phyloP scores from a whole-genome alignment of 768 basidiomycete genomes.

The Termitomyces sp. region DNA sequence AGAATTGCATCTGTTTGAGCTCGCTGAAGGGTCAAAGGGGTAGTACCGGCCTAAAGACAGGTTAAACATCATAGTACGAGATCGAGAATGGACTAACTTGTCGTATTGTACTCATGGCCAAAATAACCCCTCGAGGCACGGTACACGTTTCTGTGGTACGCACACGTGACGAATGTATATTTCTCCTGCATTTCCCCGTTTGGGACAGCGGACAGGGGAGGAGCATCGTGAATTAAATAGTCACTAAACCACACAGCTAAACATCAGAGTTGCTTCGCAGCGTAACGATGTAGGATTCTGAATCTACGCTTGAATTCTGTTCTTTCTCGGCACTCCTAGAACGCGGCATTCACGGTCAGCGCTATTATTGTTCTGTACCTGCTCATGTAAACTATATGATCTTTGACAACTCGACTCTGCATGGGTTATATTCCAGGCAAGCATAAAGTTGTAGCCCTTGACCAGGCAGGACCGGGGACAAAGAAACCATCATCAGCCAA shows the following conservation, averaged over 20 bases:
- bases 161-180: constrained; percentile 13
- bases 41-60: constrained; percentile 19
- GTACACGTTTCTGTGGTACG: constrained; percentile 6
- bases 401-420: not conserved
- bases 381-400: not conserved
- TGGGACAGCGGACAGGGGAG: not conserved
- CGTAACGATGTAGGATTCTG: not conserved
- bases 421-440: constrained; percentile 44
- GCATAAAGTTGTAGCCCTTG: constrained; percentile 13
- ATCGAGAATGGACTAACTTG: constrained; percentile 22
- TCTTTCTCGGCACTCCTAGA: not conserved
- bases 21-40: constrained; percentile 71
- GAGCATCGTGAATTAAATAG: too few species aligned
- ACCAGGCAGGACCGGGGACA: not conserved
- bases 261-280: not conserved
- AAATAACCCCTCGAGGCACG: not conserved
- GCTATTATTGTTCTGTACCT: not conserved
- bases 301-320: not conserved
- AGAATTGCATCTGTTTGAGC: constrained; percentile 84
- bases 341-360: not conserved
- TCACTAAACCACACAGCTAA: not conserved
- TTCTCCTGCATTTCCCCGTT: constrained; percentile 1
- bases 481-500: not conserved
- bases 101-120: constrained; percentile 28
- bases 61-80: constrained; percentile 4